Evolutionary conservation across 257 asterid species (phyloP).

Genomic region (Coffea eugenioides): DNA sequence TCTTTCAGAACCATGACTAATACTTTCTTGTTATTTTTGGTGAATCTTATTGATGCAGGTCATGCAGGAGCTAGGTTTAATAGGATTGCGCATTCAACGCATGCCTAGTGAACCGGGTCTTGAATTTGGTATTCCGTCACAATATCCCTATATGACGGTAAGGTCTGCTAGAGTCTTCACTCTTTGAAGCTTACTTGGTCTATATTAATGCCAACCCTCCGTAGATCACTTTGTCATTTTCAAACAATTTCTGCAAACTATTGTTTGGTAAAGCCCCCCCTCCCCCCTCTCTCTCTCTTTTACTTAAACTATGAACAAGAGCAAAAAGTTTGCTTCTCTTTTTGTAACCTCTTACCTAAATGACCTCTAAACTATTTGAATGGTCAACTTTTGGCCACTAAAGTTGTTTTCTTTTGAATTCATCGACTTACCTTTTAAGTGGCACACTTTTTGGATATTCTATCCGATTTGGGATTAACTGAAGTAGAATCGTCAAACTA

Average conservation of each 20-base stretch:
- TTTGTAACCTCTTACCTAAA: not conserved
- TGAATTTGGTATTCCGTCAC: conserved; percentile 96
- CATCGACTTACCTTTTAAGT: too few species aligned
- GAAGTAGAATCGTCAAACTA: too few species aligned
- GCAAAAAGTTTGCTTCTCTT: not conserved
- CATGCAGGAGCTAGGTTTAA: conserved; percentile 89
- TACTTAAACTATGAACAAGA: not conserved
- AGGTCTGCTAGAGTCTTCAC: conserved; percentile 11
- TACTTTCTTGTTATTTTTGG: conserved; percentile 4
- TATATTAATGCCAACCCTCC: not conserved
- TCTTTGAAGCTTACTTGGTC: not conserved
- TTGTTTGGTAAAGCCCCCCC: not conserved
- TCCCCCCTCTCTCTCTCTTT: too few species aligned
- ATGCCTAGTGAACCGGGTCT: conserved; percentile 83
- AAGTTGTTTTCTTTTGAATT: too few species aligned
- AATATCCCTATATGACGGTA: conserved; percentile 91
- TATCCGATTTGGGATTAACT: too few species aligned
- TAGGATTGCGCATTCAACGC: conserved; percentile 93
- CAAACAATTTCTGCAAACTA: not conserved
- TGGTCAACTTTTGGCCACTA: too few species aligned
- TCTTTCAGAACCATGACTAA: not conserved
- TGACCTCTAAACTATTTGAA: too few species aligned
- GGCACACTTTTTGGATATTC: too few species aligned
- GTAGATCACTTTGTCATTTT: not conserved
- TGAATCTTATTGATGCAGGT: conserved; percentile 54